Evolutionary conservation across 371 early-diverging fungal species (phyloP), one percentile per base, ranked within the genome.

Genomic region (Chytridium lagenaria): DNA sequence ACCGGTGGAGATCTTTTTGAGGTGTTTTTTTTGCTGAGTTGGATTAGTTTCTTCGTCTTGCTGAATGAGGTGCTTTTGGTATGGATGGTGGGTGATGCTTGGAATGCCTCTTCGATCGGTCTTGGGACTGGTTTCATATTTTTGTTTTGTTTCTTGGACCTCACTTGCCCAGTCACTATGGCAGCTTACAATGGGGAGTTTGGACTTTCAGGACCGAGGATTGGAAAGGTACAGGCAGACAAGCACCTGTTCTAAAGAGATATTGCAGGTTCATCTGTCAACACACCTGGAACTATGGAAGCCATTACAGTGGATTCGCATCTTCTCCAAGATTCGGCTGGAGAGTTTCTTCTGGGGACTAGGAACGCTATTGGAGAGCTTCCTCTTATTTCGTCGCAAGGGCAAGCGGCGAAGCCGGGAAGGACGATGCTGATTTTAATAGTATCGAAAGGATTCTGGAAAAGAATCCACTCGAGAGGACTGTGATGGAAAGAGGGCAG

Each of bases 41-140:
- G 36, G 12, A 63, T n/a, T 63, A 63, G 63, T 36, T 37, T 36
- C 36, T 63, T 12, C 63, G 63, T 12, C 12, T 36, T 2, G 31
- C 37, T 3, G 76, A 79, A 55, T 23, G 69, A 23, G 52, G 69
- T 39, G 63, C 89, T 10, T 85, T n/a, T 95, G 93, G 94, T 93
- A 93, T 78, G 89, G 88, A 23, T 93, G 92, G 81, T 96, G 97
- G 97, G 72, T 92, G 5, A 66, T 91, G 19, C 81, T 96, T 34
- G 97, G 97, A 7, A 80, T 26, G 87, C 92, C 3, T 95, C 95
- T 5, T 94, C 95, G 19, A 90, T 96, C 51, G 97, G 97, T 2
- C 84, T 96, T 31, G 97, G 97, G 2, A 92, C 95, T 0, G 97
- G 97, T 15, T 83, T 95, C 97, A 96, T 79, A 96, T 96, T 1